phyloP scores from a whole-genome alignment of 2,329 filamentous ascomycete species.

The Penicillium sp. region DNA sequence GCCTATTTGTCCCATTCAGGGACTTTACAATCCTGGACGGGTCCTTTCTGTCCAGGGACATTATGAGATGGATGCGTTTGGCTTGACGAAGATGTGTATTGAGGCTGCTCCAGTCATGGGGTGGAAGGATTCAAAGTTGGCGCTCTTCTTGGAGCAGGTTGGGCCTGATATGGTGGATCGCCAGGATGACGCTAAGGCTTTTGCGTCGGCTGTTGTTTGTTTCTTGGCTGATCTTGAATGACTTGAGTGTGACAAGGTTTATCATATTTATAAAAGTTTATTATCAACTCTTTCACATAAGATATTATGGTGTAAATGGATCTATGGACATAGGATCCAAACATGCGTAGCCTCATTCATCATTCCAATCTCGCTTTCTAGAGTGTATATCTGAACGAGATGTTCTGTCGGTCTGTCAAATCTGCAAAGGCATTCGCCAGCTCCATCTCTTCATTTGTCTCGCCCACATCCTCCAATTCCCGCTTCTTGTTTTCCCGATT shows the following conservation, averaged over 20 bases:
- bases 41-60: slow-evolving; percentile 26
- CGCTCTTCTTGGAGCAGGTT: slow-evolving; percentile 24
- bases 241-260: neutral
- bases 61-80: slow-evolving; percentile 28
- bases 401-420: slow-evolving; percentile 10
- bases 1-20: slow-evolving; percentile 25
- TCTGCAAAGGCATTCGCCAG: slow-evolving; percentile 9
- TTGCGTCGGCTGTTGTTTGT: slow-evolving; percentile 25
- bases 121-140: slow-evolving; percentile 26
- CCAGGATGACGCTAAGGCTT: slow-evolving; percentile 23
- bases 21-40: slow-evolving; percentile 23
- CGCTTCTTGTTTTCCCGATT: neutral
- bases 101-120: slow-evolving; percentile 22
- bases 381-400: neutral
- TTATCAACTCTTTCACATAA: neutral
- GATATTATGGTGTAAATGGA: neutral
- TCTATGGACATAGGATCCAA: neutral
- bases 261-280: neutral
- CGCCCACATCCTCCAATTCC: neutral
- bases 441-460: slow-evolving; percentile 5
- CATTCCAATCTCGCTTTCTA: neutral
- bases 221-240: slow-evolving; percentile 23
- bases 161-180: slow-evolving; percentile 19
- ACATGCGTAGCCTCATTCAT: neutral
- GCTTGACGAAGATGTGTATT: slow-evolving; percentile 24